Conservation (phyloP, 805 yeast genomes). For the Yamadazyma akitaensis region DNA sequence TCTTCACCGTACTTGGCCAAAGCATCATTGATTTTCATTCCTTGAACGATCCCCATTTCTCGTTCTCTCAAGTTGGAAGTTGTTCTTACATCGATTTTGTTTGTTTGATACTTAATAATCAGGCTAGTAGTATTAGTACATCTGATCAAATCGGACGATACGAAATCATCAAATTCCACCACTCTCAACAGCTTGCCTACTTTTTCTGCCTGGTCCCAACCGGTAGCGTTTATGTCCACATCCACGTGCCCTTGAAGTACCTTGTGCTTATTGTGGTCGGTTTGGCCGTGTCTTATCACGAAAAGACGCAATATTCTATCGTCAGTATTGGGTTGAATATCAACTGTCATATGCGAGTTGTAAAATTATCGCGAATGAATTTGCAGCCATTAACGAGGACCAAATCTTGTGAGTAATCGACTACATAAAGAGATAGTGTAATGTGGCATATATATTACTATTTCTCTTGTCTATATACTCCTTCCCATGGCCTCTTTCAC, state of each 20-base stretch:
- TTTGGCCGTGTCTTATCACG: constrained; percentile 81
- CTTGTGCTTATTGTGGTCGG: constrained; percentile 64
- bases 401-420: not conserved
- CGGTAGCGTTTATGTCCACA: constrained; percentile 59
- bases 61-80: constrained; percentile 63
- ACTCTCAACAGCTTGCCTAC: constrained; percentile 46
- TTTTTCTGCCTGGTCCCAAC: constrained; percentile 55
- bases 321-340: constrained; percentile 30
- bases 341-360: constrained; percentile 17
- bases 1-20: constrained; percentile 53
- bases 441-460: not conserved
- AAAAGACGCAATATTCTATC: constrained; percentile 46
- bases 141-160: constrained; percentile 54
- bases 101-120: constrained; percentile 31
- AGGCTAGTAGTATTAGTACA: constrained; percentile 57
- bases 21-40: constrained; percentile 69
- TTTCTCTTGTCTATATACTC: not conserved
- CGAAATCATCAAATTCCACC: constrained; percentile 42
- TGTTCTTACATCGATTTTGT: constrained; percentile 11
- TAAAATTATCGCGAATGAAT: not conserved
- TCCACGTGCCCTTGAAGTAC: constrained; percentile 79
- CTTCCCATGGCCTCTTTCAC: constrained; percentile 14
- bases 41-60: constrained; percentile 73
- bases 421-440: not conserved
- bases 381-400: not conserved